These are phyloP conservation scores for Penicillium sp. DNA, from an alignment of 2,329 filamentous ascomycete genomes.

Conservation along the genomic window DNA sequence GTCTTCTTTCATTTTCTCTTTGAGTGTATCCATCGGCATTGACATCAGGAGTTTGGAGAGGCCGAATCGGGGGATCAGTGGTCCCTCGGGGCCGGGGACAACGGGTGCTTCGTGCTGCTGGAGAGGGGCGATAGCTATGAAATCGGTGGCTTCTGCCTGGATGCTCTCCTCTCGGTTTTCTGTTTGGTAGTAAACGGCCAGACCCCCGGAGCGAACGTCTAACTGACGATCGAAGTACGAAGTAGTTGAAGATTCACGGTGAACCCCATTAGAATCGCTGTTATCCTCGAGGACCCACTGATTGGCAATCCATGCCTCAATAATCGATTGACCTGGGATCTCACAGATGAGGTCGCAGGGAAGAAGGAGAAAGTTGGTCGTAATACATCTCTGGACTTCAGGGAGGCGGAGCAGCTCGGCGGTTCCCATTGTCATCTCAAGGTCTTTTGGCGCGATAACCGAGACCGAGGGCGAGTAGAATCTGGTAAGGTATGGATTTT, in stretches of 20 bases:
- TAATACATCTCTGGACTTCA: slow-evolving; percentile 72
- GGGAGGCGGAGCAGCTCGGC: slow-evolving; percentile 81
- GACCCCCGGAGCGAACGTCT: not conserved
- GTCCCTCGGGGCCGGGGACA: not conserved
- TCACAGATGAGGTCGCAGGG: slow-evolving; percentile 46
- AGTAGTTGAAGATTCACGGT: not conserved
- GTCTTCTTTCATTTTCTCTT: not conserved
- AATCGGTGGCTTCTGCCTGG: not conserved
- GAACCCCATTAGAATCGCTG: not conserved
- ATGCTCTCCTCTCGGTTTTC: not conserved
- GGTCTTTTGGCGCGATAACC: slow-evolving; percentile 71
- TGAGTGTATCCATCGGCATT: slow-evolving; percentile 4
- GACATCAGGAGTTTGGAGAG: slow-evolving; percentile 3
- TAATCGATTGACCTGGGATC: not conserved
- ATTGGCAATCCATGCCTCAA: slow-evolving; percentile 4
- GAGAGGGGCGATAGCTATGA: not conserved
- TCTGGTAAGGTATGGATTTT: slow-evolving; percentile 1
- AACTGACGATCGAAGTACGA: not conserved
- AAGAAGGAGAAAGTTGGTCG: slow-evolving; percentile 80
- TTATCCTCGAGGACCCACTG: not conserved
- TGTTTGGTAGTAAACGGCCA: slow-evolving; percentile 1
- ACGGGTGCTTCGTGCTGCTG: not conserved
- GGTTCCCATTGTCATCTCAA: slow-evolving; percentile 82
- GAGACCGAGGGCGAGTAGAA: slow-evolving; percentile 47
- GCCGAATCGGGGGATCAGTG: not conserved